Evolutionary conservation across 495 filamentous ascomycete genomes (phyloP).

Genomic region (Xanthoparmelia taractica): DNA sequence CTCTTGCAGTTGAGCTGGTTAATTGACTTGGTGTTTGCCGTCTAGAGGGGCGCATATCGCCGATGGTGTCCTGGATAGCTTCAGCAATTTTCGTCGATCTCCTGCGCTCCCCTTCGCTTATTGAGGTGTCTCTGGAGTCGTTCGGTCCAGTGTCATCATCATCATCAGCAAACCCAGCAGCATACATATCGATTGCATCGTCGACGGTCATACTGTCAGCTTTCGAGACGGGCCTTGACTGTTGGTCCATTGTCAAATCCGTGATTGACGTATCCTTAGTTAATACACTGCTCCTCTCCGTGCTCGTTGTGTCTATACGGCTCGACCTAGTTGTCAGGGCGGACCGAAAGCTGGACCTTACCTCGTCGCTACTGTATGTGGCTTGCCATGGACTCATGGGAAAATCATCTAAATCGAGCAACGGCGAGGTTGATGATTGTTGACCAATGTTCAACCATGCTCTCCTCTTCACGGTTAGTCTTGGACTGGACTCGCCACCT

Average conservation of each 20-base stretch:
- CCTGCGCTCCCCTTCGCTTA: slow-evolving; percentile 22
- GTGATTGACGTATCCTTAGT: slow-evolving; percentile 74
- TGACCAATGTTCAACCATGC: slow-evolving; percentile 1
- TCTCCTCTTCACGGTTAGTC: slow-evolving; percentile 12
- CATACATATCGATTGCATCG: slow-evolving; percentile 90
- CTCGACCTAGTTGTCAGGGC: slow-evolving; percentile 61
- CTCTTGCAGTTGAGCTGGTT: slow-evolving; percentile 21
- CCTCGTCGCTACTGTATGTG: slow-evolving; percentile 40
- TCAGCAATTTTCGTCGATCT: slow-evolving; percentile 27
- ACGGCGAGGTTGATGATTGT: background rate
- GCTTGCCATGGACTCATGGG: slow-evolving; percentile 28
- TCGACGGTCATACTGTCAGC: slow-evolving; percentile 79
- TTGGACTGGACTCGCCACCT: slow-evolving; percentile 4
- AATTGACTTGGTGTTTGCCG: slow-evolving; percentile 27
- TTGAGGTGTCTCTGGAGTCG: slow-evolving; percentile 14
- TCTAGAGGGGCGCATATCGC: slow-evolving; percentile 28
- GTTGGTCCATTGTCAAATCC: slow-evolving; percentile 52
- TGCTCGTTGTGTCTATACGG: slow-evolving; percentile 57
- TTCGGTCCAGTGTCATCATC: slow-evolving; percentile 37
- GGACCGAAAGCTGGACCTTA: slow-evolving; percentile 67
- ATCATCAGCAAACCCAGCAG: slow-evolving; percentile 67
- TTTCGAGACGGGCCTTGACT: slow-evolving; percentile 45
- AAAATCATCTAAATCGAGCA: slow-evolving; percentile 7
- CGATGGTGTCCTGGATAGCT: slow-evolving; percentile 22
- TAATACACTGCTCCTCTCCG: slow-evolving; percentile 72